These are phyloP conservation scores for Malus hybrid DNA, from an alignment of 331 rosid genomes.

Conservation along the genomic window DNA sequence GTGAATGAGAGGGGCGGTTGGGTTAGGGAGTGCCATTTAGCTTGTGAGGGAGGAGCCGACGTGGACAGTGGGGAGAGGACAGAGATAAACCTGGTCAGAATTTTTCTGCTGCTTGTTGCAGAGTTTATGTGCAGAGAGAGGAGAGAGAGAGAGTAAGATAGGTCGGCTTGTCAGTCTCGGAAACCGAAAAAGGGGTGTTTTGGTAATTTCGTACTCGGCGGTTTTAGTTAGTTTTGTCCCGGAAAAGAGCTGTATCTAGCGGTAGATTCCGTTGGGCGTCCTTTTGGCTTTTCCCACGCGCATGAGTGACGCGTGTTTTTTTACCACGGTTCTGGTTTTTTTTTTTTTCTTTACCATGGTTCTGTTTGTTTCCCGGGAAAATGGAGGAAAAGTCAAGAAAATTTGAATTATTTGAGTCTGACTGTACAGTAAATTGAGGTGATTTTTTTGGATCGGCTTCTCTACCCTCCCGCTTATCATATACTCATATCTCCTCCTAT, in stretches of 20 bases:
- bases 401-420: not conserved
- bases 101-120: not conserved
- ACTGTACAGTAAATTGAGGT: too few relatives aligned
- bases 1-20: constrained; percentile 33
- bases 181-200: constrained; percentile 3
- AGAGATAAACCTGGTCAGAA: constrained; percentile 9
- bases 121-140: not conserved
- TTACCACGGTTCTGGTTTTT: not conserved
- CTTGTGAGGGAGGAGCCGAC: constrained; percentile 20
- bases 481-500: too few relatives aligned
- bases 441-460: too few relatives aligned
- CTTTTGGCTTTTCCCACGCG: not conserved
- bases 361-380: not conserved
- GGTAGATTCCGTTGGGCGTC: not conserved
- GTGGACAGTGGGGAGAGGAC: constrained; percentile 9
- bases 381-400: not conserved
- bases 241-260: not conserved
- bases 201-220: not conserved
- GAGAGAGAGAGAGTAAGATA: not conserved
- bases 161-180: not conserved
- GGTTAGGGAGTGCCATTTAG: constrained; percentile 15
- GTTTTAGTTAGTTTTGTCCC: constrained; percentile 21
- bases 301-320: not conserved
- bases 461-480: too few relatives aligned
- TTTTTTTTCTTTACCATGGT: not conserved